A percentile compares a stretch with the other conserved stretches of the same genome.
These are phyloP conservation scores for Phenoliferia sp. DNA, from an alignment of 1,284 basidiomycete species.

Conservation along the genomic window DNA sequence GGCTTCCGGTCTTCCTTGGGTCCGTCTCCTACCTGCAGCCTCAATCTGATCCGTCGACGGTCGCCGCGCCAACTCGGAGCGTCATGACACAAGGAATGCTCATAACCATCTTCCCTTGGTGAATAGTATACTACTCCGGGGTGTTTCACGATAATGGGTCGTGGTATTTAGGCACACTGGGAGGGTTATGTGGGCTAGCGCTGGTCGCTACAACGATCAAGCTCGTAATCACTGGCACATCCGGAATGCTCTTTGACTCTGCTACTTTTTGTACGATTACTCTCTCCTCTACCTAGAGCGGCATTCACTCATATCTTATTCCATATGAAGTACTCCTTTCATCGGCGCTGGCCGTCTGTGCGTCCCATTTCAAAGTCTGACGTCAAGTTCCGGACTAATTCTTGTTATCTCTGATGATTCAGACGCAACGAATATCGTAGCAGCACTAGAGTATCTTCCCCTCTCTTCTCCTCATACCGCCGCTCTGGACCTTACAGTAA, in stretches of 20 bases:
- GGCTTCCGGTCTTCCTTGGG: neutral
- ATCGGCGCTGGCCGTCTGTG: conserved; percentile 21
- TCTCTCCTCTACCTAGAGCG: neutral
- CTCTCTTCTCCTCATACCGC: conserved; percentile 3
- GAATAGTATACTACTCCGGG: neutral
- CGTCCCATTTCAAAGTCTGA: conserved; percentile 5
- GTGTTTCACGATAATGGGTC: neutral
- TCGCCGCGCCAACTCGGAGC: neutral
- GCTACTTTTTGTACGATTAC: conserved; percentile 12
- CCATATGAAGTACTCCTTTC: neutral
- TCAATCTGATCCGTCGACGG: neutral
- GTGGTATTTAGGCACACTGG: neutral
- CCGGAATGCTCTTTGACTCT: conserved; percentile 25
- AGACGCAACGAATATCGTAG: conserved; percentile 25
- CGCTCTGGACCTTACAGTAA: neutral
- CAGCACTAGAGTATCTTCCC: conserved; percentile 31
- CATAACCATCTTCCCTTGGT: neutral
- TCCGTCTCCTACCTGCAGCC: neutral
- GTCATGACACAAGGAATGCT: neutral
- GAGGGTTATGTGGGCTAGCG: neutral
- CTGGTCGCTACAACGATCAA: neutral
- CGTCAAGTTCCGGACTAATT: neutral
- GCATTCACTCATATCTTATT: neutral
- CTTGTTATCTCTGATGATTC: neutral
- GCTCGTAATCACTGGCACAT: conserved; percentile 14